Evolutionary conservation across 176 grass and related monocot genomes (phyloP).

Genomic region (Musa acuminata): DNA sequence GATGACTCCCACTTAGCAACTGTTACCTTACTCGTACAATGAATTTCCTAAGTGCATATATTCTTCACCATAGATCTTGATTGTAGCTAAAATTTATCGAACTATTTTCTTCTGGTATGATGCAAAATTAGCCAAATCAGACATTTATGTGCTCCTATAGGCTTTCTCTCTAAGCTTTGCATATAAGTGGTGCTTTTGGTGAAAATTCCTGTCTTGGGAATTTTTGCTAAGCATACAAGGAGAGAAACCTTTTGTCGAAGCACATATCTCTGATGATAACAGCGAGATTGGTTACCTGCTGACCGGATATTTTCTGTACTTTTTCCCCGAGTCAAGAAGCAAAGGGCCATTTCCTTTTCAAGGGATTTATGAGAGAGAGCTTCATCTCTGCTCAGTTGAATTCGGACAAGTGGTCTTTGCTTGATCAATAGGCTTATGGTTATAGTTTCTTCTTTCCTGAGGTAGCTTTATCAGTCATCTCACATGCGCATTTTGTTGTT

Average conservation of each 20-base stretch:
- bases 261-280: slow-evolving; percentile 37
- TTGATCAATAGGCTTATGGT: no score
- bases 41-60: no score
- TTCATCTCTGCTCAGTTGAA: not conserved
- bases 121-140: slow-evolving; percentile 72
- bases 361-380: no score
- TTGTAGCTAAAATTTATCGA: no score
- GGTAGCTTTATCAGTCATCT: no score
- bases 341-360: not conserved
- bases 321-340: slow-evolving; percentile 2
- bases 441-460: no score
- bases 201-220: not conserved
- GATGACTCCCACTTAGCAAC: no score
- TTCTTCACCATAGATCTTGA: no score
- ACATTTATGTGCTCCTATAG: slow-evolving; percentile 52
- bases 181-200: slow-evolving; percentile 4
- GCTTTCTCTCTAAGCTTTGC: slow-evolving; percentile 9
- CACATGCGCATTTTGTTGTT: no score
- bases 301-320: slow-evolving; percentile 20
- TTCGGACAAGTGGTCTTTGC: no score
- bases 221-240: slow-evolving; percentile 14
- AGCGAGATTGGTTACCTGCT: slow-evolving; percentile 37
- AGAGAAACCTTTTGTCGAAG: slow-evolving; percentile 32
- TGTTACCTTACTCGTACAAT: no score
- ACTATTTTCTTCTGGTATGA: slow-evolving; percentile 39